phyloP scores from a whole-genome alignment of 129 eudicot species.

The Rutidosis leptorrhynchoides region DNA sequence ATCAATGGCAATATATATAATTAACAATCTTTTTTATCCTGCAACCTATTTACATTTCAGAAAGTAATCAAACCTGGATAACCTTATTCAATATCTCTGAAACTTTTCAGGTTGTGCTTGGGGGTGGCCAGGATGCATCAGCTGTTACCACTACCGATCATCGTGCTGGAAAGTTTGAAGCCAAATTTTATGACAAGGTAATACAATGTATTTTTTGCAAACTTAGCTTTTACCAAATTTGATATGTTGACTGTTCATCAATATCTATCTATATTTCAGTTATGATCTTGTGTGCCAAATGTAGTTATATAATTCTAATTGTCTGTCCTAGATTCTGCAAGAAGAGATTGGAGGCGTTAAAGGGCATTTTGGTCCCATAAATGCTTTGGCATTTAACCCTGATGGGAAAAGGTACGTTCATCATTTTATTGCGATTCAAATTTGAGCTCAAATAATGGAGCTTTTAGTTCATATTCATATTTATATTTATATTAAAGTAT shows the following conservation, averaged over 20 bases:
- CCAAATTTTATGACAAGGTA: slow-evolving; percentile 96
- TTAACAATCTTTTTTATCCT: too few relatives aligned
- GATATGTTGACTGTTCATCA: background rate
- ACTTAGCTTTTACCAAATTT: background rate
- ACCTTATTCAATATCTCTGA: background rate
- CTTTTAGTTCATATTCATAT: background rate
- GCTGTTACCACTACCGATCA: slow-evolving; percentile 94
- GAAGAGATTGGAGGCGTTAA: slow-evolving; percentile 91
- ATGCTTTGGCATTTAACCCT: slow-evolving; percentile 96
- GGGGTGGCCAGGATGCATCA: slow-evolving; percentile 98
- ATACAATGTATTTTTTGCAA: background rate
- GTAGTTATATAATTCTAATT: background rate
- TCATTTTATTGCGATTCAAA: background rate
- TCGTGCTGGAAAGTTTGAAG: slow-evolving; percentile 98
- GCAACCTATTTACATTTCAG: background rate
- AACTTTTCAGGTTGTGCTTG: slow-evolving; percentile 78
- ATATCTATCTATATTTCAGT: background rate
- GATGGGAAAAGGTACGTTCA: slow-evolving; percentile 76
- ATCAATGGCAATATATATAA: too few relatives aligned
- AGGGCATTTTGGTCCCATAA: slow-evolving; percentile 94
- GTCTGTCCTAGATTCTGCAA: slow-evolving; percentile 50
- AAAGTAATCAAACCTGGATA: background rate
- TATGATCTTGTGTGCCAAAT: background rate
- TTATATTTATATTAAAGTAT: too few relatives aligned
- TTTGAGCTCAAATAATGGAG: background rate